A percentile compares a stretch with the other conserved stretches of the same genome.
These are phyloP conservation scores for Rhodamnia argentea DNA, from an alignment of 345 rosid genomes.

Conservation along the genomic window DNA sequence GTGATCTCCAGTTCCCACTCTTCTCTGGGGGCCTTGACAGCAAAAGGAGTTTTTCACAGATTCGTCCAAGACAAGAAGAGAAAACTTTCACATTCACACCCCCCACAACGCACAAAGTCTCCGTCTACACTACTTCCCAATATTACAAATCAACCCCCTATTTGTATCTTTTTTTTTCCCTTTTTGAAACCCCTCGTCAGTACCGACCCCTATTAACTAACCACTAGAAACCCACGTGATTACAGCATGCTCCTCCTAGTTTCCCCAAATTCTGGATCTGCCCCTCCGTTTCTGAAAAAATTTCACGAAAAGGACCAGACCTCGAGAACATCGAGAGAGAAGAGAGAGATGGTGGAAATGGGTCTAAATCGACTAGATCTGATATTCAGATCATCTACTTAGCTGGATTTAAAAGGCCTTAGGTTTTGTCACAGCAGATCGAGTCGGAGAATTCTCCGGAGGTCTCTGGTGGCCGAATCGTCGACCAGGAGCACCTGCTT, in stretches of 20 bases:
- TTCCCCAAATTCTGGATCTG: neutral
- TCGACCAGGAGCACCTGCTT: slow-evolving; percentile 6
- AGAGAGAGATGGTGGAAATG: neutral
- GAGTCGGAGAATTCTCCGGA: slow-evolving; percentile 41
- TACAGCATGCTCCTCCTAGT: neutral
- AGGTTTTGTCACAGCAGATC: neutral
- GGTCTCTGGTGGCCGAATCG: slow-evolving; percentile 45
- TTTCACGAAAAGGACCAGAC: neutral
- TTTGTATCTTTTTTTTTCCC: neutral
- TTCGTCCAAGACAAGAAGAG: neutral
- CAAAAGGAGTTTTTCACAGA: neutral
- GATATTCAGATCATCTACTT: neutral
- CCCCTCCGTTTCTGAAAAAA: slow-evolving; percentile 1
- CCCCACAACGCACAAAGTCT: neutral
- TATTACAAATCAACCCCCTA: neutral
- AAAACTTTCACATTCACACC: neutral
- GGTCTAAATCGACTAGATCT: neutral
- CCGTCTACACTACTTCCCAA: neutral
- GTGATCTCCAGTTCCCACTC: neutral
- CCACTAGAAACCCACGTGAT: neutral
- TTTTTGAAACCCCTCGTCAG: neutral
- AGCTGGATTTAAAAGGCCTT: neutral
- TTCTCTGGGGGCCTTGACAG: rapidly evolving
- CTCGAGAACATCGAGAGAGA: neutral
- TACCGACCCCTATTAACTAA: neutral